Evolutionary conservation across 495 filamentous ascomycete genomes (phyloP), one percentile per base, ranked within the genome.

Genomic region (Talaromyces trachyspermus): DNA sequence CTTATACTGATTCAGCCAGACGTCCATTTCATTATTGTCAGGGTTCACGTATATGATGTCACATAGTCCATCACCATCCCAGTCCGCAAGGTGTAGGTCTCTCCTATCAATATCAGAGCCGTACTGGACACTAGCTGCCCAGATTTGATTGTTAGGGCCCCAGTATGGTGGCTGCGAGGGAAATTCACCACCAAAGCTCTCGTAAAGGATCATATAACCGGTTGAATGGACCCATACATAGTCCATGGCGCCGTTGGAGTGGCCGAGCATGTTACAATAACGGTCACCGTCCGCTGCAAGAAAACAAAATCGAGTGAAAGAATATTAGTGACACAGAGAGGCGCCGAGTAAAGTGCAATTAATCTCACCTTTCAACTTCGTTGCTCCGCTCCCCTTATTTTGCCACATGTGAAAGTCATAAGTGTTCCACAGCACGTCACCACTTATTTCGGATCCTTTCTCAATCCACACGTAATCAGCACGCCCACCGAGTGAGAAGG

Each of bases 51-150:
- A 49, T 27, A 58, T 46, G 35, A 64, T 55, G 37, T 64, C 61
- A 52, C 54, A 60, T 3, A 43, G 18, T 23, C 61, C 57, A 48
- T 60, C 54, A 23, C 59, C 59, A 49, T 64, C 44, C 49, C 52
- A 64, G 49, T 62, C 59, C 1, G 41, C 51, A 35, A 62, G 49
- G 29, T 60, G 57, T 11, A 64, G 17, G 41, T 54, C 53, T 22
- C 56, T 54, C 9, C 61, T 49, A 35, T 56, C 47, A 12, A 51
- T 43, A 10, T 54, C 39, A 1, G 19, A 24, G 22, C 22, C 22
- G n/a, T 42, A 15, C 39, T 24, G 39, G 5, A 14, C 39, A 42
- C 22, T 46, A 11, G 43, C 35, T 20, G 38, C 20, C 18, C 45
- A 46, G 4, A 51, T 51, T 39, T 40, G 40, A 14, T 45, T 36